Base-by-base conservation (phyloP, 2,329 filamentous ascomycete genomes). In the Chaetothyriales sp. region DNA sequence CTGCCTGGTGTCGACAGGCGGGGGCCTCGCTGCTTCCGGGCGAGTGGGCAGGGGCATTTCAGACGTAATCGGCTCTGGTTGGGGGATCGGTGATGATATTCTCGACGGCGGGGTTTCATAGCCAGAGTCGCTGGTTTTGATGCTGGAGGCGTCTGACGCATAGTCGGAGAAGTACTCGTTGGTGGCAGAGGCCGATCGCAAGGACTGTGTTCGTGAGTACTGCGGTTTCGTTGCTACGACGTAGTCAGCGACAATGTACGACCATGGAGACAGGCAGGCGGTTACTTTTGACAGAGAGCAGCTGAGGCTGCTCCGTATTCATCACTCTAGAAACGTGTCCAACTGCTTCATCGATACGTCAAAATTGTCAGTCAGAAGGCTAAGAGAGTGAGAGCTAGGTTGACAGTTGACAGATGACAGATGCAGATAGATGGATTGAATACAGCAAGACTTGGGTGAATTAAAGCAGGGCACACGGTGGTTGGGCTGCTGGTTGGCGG, bases 101-200 rank as follows among this genome's bases (percentile, higher is more conserved):
- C 61, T 62, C 4, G 70, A 71, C n/a, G 66, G 66, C 46, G 71
- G 68, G 7, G 71, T 73, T 43, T 68, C 65, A 64, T 72, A 73
- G 54, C 66, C 67, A 56, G 67, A 64, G 5, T 33, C 5, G 29
- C 67, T 63, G 20, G 65, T 69, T 4, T 65, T 65, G 55, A 67
- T 70, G 52, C 62, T 64, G 47, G 61, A 62, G 50, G 63, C 65
- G 53, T 66, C 67, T 22, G 67, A 65, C 45, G 66, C 65, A 54
- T 62, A 64, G 48, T 73, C 67, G 20, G 70, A 72, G 54, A 73
- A 67, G 15, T 71, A 73, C 54, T 73, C 74, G 59, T 74, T 71
- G 19, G 72, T 73, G 37, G 71, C 72, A 46, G 70, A 67, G 43
- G 69, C 64, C n/a, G 73, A 75, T 57, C 70, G 71, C 55, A 68